These are phyloP conservation scores for Gossypium herbaceum DNA, from an alignment of 345 rosid genomes.

Conservation along the genomic window DNA sequence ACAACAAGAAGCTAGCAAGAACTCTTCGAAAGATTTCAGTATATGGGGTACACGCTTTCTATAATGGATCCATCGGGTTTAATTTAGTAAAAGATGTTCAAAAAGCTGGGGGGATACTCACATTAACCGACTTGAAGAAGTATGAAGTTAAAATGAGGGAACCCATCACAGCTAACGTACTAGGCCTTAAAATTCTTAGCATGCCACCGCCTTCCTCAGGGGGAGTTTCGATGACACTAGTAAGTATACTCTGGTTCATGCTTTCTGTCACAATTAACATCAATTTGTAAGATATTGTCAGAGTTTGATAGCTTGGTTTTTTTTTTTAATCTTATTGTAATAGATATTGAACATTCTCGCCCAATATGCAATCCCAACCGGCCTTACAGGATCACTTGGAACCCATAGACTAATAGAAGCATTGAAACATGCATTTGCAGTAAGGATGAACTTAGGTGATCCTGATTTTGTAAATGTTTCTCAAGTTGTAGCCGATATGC, in stretches of 20 bases:
- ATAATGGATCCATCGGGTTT: constrained; percentile 48
- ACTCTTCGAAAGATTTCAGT: constrained; percentile 32
- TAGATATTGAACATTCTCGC: constrained; percentile 54
- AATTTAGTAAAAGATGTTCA: constrained; percentile 40
- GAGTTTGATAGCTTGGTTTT: neutral
- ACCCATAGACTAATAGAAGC: constrained; percentile 55
- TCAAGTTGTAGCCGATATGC: constrained; percentile 49
- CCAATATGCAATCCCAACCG: constrained; percentile 36
- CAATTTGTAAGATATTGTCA: neutral
- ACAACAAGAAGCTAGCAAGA: constrained; percentile 39
- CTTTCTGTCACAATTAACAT: neutral
- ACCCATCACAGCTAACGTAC: constrained; percentile 36
- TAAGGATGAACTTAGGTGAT: constrained; percentile 70
- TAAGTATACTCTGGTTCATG: constrained; percentile 19
- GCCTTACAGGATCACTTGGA: constrained; percentile 45
- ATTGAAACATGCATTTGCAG: constrained; percentile 54
- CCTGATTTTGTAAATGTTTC: constrained; percentile 44
- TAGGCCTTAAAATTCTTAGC: constrained; percentile 41
- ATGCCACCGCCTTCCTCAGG: constrained; percentile 77
- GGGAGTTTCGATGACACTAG: constrained; percentile 50
- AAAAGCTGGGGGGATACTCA: constrained; percentile 51
- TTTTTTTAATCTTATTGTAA: constrained; percentile 3
- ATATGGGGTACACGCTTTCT: constrained; percentile 38
- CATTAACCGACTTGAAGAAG: constrained; percentile 40
- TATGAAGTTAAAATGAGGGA: constrained; percentile 40